phyloP scores from a whole-genome alignment of 2,329 filamentous ascomycete species.

The Hymenotorrendiella dingleyae region DNA sequence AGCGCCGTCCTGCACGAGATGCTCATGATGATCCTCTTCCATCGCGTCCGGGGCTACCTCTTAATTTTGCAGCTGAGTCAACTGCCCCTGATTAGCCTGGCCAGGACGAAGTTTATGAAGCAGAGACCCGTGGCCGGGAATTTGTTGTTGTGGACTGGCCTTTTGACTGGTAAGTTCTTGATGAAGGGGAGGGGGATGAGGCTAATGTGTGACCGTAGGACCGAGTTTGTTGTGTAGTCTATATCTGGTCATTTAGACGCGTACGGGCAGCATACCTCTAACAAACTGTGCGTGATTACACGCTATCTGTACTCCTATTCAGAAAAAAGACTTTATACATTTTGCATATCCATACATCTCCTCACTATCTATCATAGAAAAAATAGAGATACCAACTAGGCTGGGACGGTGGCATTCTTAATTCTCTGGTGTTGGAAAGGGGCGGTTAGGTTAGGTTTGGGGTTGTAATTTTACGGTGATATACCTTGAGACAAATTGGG shows the following conservation, averaged over 20 bases:
- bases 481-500: no score
- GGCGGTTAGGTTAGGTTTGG: no score
- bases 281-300: no score
- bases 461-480: no score
- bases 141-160: slow-evolving; percentile 69
- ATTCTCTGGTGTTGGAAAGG: no score
- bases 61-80: slow-evolving; percentile 70
- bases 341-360: no score
- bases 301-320: no score
- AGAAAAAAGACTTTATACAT: no score
- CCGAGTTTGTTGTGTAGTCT: slow-evolving; percentile 58
- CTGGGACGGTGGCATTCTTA: no score
- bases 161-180: slow-evolving; percentile 48
- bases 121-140: slow-evolving; percentile 62
- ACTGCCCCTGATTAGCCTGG: slow-evolving; percentile 62
- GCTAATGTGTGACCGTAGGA: background rate
- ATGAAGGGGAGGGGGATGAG: background rate
- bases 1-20: slow-evolving; percentile 65
- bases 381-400: no score
- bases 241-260: slow-evolving; percentile 51
- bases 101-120: slow-evolving; percentile 60
- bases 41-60: slow-evolving; percentile 69
- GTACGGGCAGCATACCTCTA: no score
- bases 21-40: slow-evolving; percentile 76
- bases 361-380: no score